Evolutionary conservation across 176 grass and related monocot genomes (phyloP), one percentile per base, ranked within the genome.

Genomic region (Musa troglodytarum): DNA sequence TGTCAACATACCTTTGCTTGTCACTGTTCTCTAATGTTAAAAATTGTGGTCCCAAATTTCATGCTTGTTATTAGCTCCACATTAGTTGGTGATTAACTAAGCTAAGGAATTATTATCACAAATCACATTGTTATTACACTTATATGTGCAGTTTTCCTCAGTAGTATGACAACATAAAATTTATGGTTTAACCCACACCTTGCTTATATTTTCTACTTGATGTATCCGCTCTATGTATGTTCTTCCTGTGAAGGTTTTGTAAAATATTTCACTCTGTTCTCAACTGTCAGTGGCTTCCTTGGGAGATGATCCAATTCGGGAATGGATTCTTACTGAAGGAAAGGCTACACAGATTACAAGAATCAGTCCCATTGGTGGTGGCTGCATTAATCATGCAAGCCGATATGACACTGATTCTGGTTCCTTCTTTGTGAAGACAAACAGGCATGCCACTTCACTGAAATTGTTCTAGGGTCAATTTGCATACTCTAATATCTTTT

Each of bases 251-350:
- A 17, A 52, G 26, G 25, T 21, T 54, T 24, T 25, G 68, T 65
- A 68, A 63, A 13, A 51, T 11, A 49, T 72, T 49, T 34, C 49
- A 8, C 19, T 68, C 11, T 72, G 77, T 52, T 69, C 43, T 29
- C 11, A 22, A 71, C 34, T 29, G 13, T 20, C 84, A 94, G 95
- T 94, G 90, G 84, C 90, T 7, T 80, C 78, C 11, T 53, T 89
- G 65, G 80, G 84, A 21, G 78, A 91, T 57, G 95, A 98, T 62
- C 95, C 88, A 10, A 81, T 94, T 81, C 87, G 77, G 53, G 81
- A 93, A 51, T 99, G 95, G 95, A 94, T 99, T 78, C 88, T 94
- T 11, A 91, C 88, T 5, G 86, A 99, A 85, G 95, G 95, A 54
- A 99, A 99, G 77, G 95, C 90, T 69, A 89, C 82, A 1, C 66